Percentiles rank a stretch among this genome's conserved stretches.
Conservation (phyloP, 2,329 filamentous ascomycete genomes). For the Aspergillus ochraceus region DNA sequence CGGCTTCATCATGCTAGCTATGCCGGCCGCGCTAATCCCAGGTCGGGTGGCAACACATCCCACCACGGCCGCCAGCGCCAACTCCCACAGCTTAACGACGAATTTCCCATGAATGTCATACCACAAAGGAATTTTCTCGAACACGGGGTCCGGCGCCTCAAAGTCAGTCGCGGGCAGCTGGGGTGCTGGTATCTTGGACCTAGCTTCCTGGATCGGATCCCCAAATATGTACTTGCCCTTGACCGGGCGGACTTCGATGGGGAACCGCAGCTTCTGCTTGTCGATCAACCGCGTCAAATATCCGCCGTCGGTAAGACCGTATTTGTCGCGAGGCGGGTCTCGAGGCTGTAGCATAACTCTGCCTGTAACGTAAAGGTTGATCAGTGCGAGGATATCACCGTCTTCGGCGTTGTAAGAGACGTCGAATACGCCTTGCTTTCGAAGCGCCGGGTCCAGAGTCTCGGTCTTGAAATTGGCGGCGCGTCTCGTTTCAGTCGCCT, state of each 20-base stretch:
- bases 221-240: slow-evolving; percentile 39
- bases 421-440: slow-evolving; percentile 28
- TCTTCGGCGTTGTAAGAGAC: slow-evolving; percentile 42
- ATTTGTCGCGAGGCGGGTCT: slow-evolving; percentile 45
- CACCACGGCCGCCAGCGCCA: slow-evolving; percentile 42
- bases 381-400: slow-evolving; percentile 44
- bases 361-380: slow-evolving; percentile 42
- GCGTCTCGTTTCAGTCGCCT: slow-evolving; percentile 39
- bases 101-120: slow-evolving; percentile 48
- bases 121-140: slow-evolving; percentile 47
- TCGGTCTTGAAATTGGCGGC: slow-evolving; percentile 45
- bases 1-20: slow-evolving; percentile 41
- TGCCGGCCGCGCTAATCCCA: slow-evolving; percentile 35
- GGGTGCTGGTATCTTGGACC: slow-evolving; percentile 26
- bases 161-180: slow-evolving; percentile 15
- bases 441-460: slow-evolving; percentile 42
- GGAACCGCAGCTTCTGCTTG: slow-evolving; percentile 44
- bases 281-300: slow-evolving; percentile 51
- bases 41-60: slow-evolving; percentile 44
- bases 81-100: slow-evolving; percentile 42
- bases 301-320: slow-evolving; percentile 47
- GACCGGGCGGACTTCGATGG: slow-evolving; percentile 40
- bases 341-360: slow-evolving; percentile 37
- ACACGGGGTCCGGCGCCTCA: slow-evolving; percentile 4
- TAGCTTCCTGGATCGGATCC: slow-evolving; percentile 32